Evolutionary conservation across 257 asterid genomes (phyloP).

Genomic region (Craterostigma plantagineum): DNA sequence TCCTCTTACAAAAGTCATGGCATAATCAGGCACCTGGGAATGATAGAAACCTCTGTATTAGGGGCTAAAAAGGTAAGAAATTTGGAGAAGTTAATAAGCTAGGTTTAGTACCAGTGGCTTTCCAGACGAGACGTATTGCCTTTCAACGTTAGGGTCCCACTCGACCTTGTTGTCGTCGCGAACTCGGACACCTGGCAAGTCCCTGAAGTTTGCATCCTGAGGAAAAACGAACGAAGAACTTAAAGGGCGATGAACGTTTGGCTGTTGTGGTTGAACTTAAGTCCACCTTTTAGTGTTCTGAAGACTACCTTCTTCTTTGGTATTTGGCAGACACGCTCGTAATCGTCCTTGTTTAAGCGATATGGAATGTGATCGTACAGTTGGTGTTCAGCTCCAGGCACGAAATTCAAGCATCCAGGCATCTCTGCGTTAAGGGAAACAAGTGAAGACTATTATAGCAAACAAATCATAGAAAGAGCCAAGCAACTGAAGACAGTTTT

Average conservation of each 20-base stretch:
- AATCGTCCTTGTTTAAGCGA: conserved; percentile 40
- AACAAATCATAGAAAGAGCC: background rate
- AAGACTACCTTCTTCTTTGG: conserved; percentile 51
- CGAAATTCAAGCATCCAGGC: conserved; percentile 28
- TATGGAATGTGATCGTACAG: conserved; percentile 68
- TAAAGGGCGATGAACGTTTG: background rate
- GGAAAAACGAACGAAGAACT: conserved; percentile 1
- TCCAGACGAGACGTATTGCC: conserved; percentile 39
- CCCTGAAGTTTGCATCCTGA: conserved; percentile 76
- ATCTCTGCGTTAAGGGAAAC: conserved; percentile 19
- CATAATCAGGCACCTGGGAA: conserved; percentile 77
- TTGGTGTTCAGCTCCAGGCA: conserved; percentile 9
- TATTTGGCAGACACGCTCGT: conserved; percentile 39
- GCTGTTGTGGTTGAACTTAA: too few species aligned
- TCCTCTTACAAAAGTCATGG: conserved; percentile 43
- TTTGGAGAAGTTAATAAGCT: background rate
- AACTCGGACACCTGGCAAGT: conserved; percentile 48
- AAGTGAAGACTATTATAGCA: background rate
- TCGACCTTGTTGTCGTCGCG: conserved; percentile 43
- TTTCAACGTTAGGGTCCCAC: conserved; percentile 37
- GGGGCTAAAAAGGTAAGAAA: background rate
- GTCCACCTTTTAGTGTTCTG: background rate
- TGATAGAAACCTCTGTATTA: background rate
- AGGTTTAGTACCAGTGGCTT: conserved; percentile 76
- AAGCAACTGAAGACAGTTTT: too few species aligned